These are phyloP conservation scores for Pulveroboletus frians DNA, from an alignment of 768 basidiomycete species.

Conservation along the genomic window DNA sequence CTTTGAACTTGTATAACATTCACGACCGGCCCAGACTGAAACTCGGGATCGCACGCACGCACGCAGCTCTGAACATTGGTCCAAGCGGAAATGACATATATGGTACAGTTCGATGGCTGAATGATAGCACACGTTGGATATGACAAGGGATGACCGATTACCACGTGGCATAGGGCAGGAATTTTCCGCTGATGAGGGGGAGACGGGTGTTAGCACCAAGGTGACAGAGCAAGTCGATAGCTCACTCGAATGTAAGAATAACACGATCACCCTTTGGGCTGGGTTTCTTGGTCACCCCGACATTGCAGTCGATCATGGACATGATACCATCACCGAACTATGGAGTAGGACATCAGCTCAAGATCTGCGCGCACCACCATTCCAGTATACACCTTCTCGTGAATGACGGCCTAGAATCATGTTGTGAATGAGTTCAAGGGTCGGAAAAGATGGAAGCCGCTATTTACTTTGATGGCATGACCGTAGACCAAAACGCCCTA, in stretches of 20 bases:
- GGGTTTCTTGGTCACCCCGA: slow-evolving; percentile 60
- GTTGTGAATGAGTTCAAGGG: background rate
- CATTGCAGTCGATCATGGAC: slow-evolving; percentile 83
- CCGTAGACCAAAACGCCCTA: slow-evolving; percentile 75
- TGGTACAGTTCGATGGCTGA: background rate
- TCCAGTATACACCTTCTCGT: slow-evolving; percentile 54
- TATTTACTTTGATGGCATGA: slow-evolving; percentile 64
- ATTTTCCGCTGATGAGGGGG: slow-evolving; percentile 55
- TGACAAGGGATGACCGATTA: slow-evolving; percentile 24
- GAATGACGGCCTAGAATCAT: slow-evolving; percentile 54
- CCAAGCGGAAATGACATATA: slow-evolving; percentile 3
- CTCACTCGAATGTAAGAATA: slow-evolving; percentile 75
- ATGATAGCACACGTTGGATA: background rate
- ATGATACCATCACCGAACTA: slow-evolving; percentile 86
- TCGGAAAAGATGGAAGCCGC: background rate
- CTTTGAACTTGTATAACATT: slow-evolving; percentile 3
- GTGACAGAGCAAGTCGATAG: slow-evolving; percentile 2
- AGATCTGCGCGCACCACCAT: background rate
- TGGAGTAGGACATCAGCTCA: background rate
- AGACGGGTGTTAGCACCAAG: slow-evolving; percentile 1
- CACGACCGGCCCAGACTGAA: slow-evolving; percentile 12
- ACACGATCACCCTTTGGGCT: slow-evolving; percentile 80
- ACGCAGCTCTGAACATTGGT: background rate
- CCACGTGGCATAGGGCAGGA: slow-evolving; percentile 71
- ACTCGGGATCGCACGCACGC: background rate